Base-by-base conservation (phyloP, 2,329 filamentous ascomycete species). In the Penicillium sp. region DNA sequence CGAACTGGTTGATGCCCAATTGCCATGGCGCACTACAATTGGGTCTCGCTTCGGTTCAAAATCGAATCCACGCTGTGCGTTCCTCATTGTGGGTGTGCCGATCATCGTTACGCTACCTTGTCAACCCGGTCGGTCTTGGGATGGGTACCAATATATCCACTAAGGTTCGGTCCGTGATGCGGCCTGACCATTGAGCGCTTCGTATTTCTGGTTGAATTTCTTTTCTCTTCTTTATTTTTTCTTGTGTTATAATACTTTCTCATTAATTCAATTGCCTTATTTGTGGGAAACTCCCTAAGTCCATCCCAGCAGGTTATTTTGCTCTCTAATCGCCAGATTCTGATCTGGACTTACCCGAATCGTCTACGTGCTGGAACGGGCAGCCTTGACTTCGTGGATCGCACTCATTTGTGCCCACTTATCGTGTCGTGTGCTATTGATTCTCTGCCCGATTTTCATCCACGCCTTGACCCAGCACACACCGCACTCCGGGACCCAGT, bases 311-410 rank as follows among this genome's bases (percentile, higher is more conserved):
- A 23, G 19, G 29, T 25, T 54, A 42, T 50, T 54, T 61, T 53
- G 54, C 57, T 43, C 51, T 23, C 31, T 26, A 37, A 54, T 26
- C 23, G 31, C 54, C 47, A 19, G 52, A 60, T 67, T 66, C 59
- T 64, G 48, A 65, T 64, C 61, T 62, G 57, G 56, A 61, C 63
- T 60, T 69, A 62, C 67, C 62, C 57, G 54, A 68, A 67, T 61
- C 57, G 69, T 67, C 66, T 67, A 57, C 65, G 62, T 68, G 63
- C 67, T 64, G 65, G 62, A 59, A 62, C 55, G 56, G 59, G 54
- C 63, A 66, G 60, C 61, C 61, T 63, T 66, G 64, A 61, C 62
- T 61, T 69, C 69, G 71, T 74, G 72, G 67, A 68, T 65, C 57
- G 60, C 64, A 60, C 50, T 61, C 49, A 73, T 74, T 74, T 69